Percentiles rank a stretch among this genome's conserved stretches.
These are phyloP conservation scores for Blyttiomyces sp. DNA, from an alignment of 371 early-diverging fungal species.

Conservation along the genomic window DNA sequence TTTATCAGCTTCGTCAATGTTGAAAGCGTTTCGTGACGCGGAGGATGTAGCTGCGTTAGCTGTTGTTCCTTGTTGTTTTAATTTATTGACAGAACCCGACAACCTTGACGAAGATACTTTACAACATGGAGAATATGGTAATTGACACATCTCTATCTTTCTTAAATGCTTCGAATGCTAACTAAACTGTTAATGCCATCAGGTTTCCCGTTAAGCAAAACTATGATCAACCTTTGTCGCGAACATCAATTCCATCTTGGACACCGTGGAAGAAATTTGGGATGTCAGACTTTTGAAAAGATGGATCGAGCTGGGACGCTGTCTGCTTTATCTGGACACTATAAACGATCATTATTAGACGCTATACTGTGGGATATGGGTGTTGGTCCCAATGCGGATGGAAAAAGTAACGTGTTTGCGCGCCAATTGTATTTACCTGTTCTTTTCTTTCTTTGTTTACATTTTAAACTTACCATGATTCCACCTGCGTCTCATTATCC, in stretches of 20 bases:
- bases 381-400: background rate
- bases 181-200: background rate
- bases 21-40: slow-evolving; percentile 52
- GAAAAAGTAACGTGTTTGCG: background rate
- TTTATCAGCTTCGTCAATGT: slow-evolving; percentile 67
- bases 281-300: slow-evolving; percentile 20
- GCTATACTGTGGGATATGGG: slow-evolving; percentile 11
- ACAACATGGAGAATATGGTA: no score
- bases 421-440: no score
- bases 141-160: no score
- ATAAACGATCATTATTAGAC: slow-evolving; percentile 18
- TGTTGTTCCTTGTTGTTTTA: slow-evolving; percentile 83
- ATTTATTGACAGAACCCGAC: slow-evolving; percentile 53
- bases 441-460: no score
- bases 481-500: no score
- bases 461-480: no score
- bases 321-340: slow-evolving; percentile 10
- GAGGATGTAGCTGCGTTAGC: slow-evolving; percentile 56
- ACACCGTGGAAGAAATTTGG: slow-evolving; percentile 49
- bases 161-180: no score
- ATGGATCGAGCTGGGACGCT: slow-evolving; percentile 1
- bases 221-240: slow-evolving; percentile 53
- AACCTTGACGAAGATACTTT: no score
- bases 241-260: slow-evolving; percentile 68
- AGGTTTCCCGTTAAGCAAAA: slow-evolving; percentile 20